Conservation (phyloP, 306 rosid genomes). For the Sesbania bispinosa region DNA sequence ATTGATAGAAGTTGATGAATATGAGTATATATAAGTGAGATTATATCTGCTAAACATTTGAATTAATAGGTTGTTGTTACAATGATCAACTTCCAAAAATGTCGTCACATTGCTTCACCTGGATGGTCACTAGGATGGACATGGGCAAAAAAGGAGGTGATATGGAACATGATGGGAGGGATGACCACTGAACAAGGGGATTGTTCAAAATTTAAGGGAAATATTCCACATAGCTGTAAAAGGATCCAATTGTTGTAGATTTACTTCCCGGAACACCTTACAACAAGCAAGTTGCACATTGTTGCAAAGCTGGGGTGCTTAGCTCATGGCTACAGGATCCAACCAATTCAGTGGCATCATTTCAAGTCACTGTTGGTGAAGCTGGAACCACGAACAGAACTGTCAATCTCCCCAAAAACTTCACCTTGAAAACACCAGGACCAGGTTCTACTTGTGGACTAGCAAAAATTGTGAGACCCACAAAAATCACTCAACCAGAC, state of each 20-base stretch:
- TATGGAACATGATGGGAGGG: conserved; percentile 81
- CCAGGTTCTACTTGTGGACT: conserved; percentile 86
- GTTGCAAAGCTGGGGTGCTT: conserved; percentile 94
- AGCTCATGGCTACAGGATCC: conserved; percentile 77
- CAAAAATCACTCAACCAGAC: conserved; percentile 46
- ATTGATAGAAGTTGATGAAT: neutral
- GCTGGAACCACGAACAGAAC: conserved; percentile 77
- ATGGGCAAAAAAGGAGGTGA: conserved; percentile 86
- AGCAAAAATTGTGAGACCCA: conserved; percentile 58
- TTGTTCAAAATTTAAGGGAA: conserved; percentile 67
- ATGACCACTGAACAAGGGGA: conserved; percentile 89
- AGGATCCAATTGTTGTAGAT: conserved; percentile 67
- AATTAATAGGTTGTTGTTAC: conserved; percentile 70
- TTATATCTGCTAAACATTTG: conserved; percentile 22
- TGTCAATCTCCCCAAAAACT: conserved; percentile 66
- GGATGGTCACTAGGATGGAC: conserved; percentile 88
- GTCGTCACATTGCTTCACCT: conserved; percentile 70
- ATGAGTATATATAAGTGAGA: neutral
- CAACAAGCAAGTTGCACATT: conserved; percentile 77
- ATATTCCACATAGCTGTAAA: conserved; percentile 70
- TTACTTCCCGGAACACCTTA: conserved; percentile 84
- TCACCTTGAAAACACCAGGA: conserved; percentile 77
- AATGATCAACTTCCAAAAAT: conserved; percentile 74
- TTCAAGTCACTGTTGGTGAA: conserved; percentile 76
- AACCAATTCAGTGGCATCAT: conserved; percentile 52